Evolutionary conservation across 352 stramenopile species (phyloP), one percentile per base, ranked within the genome.

Genomic region (Pythium grandisporangium): DNA sequence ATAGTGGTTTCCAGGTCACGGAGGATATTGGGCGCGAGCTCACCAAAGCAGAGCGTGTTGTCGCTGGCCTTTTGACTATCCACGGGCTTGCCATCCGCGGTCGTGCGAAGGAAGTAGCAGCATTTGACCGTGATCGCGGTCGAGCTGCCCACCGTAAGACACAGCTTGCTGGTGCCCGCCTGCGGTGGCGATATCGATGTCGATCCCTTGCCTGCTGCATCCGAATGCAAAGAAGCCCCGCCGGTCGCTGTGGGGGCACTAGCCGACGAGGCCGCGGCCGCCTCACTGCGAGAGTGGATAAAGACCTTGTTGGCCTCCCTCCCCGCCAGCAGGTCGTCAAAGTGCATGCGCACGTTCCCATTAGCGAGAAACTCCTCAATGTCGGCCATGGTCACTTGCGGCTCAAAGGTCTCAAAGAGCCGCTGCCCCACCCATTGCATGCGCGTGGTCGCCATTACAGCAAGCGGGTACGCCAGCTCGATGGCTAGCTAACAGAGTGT

Each of bases 351-450:
- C 3, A 85, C 73, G 8, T 34, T 37, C 1, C 53, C 19, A n/a
- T 57, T 57, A 3, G 53, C 45, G 19, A 93, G 58, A 42, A 93
- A 91, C 25, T 90, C 77, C 45, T 41, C 63, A 34, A 84, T 62
- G 11, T 93, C 75, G 7, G 26, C 21, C 25, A 42, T 30, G 6
- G 66, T 63, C 50, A 89, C 70, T 11, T 53, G 48, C 14, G 80
- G 66, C 54, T 91, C 80, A 45, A 93, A 93, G 14, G 72, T 70
- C 56, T 93, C 80, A 23, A 82, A 36, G 33, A 93, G 69, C 39
- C 80, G 80, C 55, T 78, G 66, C 5, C 56, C 70, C 32, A 84
- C 63, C 80, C 80, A 93, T 55, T 90, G 77, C 72, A 91, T 88
- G 34, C 80, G 80, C 34, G 69, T 48, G 30, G 51, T 93, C 58